Evolutionary conservation across 148 eudicot species (phyloP), one percentile per base, ranked within the genome.

Genomic region (Fagopyrum tataricum): DNA sequence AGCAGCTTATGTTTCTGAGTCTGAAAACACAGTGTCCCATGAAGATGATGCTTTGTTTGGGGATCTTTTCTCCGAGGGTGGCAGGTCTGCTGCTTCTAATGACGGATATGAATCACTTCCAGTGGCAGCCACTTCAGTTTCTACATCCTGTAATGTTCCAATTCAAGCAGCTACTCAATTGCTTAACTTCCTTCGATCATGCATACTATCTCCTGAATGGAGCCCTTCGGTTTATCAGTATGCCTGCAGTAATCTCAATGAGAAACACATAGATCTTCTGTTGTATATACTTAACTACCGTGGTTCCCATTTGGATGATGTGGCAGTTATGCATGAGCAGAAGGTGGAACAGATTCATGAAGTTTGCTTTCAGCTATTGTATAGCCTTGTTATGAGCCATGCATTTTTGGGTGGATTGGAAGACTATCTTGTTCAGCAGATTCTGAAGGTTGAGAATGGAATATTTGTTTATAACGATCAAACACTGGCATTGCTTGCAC

Each of bases 21-120:
- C 77, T 41, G 99, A 96, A 72, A 91, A 42, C 72, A 79, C 85
- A 26, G 78, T 82, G 78, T 87, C 91, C 82, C 96, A 90, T 76
- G 99, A 96, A 81, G 99, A 96, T 79, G 99, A 96, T 81, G 96
- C 97, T 42, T 82, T 96, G 37, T 96, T 96, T 81, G 99, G 99
- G 71, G 91, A 96, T 84, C 94, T 96, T 72, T 96, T 96, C 76
- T 96, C 96, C 17, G 99, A 96, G 88, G 92, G 91, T 75, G 90
- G 92, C 66, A 97, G 99, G 12, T 90, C 99, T 67, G 87, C 83
- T 76, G 96, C 89, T 73, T 92, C 96, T 61, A 83, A 85, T 72
- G 99, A 95, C 74, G 97, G 90, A 53, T 84, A 67, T 77, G 98
- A 96, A 68, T 92, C 84, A 43, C 80, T 90, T 74, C 76, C 83